Conservation (phyloP, 768 basidiomycete species). For the Crassisporium funariophilum region DNA sequence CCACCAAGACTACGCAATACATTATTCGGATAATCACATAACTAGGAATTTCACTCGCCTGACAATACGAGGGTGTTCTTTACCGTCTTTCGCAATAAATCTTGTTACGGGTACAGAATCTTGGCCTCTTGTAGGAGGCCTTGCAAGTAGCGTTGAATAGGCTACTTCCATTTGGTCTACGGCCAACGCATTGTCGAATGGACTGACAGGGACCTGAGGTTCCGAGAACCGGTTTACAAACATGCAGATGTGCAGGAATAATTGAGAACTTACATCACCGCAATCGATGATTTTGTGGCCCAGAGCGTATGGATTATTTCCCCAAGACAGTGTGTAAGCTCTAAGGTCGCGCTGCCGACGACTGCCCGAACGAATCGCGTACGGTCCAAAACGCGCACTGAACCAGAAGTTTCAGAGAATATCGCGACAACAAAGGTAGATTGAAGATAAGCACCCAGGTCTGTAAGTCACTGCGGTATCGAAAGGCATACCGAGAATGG, state of each 20-base stretch:
- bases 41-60: conserved; percentile 37
- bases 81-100: conserved; percentile 55
- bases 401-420: conserved; percentile 21
- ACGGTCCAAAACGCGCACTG: conserved; percentile 87
- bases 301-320: conserved; percentile 60
- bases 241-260: too few species aligned
- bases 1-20: conserved; percentile 64
- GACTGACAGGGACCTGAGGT: conserved; percentile 67
- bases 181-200: conserved; percentile 83
- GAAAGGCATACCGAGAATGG: conserved; percentile 79
- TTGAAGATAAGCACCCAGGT: conserved; percentile 40
- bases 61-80: conserved; percentile 74
- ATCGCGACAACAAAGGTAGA: neutral
- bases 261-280: conserved; percentile 66
- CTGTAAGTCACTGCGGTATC: conserved; percentile 71
- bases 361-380: conserved; percentile 81
- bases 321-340: conserved; percentile 77
- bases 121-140: conserved; percentile 44
- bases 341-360: conserved; percentile 57
- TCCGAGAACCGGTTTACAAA: too few species aligned
- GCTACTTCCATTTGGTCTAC: conserved; percentile 88
- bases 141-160: conserved; percentile 72
- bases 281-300: conserved; percentile 74
- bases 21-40: conserved; percentile 2
- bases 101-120: conserved; percentile 40